A percentile compares a stretch with the other conserved stretches of the same genome.
phyloP scores from a whole-genome alignment of 2,329 filamentous ascomycete species.

The Fusarium sp. region DNA sequence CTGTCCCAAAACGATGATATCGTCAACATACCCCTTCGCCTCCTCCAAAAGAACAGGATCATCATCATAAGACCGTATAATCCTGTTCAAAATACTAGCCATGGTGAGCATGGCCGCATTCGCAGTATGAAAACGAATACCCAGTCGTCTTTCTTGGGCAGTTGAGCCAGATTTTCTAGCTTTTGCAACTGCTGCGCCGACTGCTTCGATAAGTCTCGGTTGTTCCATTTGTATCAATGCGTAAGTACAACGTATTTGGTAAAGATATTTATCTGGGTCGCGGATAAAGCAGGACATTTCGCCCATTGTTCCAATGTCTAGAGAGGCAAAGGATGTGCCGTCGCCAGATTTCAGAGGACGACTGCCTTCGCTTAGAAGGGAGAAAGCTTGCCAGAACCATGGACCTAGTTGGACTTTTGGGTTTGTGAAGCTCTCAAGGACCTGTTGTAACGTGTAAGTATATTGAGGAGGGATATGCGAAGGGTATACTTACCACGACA shows the following conservation, averaged over 20 bases:
- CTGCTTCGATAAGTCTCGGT: not conserved
- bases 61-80: not conserved
- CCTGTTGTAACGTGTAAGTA: not conserved
- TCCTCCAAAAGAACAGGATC: not conserved
- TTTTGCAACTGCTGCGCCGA: not conserved
- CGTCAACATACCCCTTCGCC: not conserved
- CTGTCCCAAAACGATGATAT: not conserved
- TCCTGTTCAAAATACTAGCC: not conserved
- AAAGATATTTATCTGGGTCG: not conserved
- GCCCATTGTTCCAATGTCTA: not conserved
- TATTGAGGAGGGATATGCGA: too few species aligned
- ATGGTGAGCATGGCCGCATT: not conserved
- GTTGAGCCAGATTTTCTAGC: not conserved
- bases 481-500: not conserved
- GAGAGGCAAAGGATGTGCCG: not conserved
- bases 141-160: not conserved
- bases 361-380: rapidly evolving
- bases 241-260: constrained; percentile 14
- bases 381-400: constrained; percentile 20
- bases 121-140: constrained; percentile 3
- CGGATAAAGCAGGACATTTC: constrained; percentile 13
- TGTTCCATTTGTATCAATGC: not conserved
- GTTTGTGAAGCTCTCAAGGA: constrained; percentile 12
- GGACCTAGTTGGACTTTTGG: not conserved
- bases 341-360: not conserved